Conservation (phyloP, 257 asterid genomes). For the Solanum gandarillasii region DNA sequence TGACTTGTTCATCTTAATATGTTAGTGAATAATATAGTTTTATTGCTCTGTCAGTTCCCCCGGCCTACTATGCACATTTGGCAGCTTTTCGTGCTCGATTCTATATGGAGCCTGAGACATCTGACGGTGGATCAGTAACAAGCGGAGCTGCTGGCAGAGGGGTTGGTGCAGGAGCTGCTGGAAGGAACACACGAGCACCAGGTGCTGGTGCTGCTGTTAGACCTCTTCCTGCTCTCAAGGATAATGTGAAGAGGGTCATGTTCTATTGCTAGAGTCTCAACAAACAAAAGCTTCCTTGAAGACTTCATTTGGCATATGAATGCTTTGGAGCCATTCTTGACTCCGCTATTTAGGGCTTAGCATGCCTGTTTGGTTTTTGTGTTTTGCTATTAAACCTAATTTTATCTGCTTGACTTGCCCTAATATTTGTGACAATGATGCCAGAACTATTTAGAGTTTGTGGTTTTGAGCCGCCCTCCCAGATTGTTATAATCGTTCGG, state of each 20-base stretch:
- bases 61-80: conserved; percentile 89
- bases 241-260: conserved; percentile 86
- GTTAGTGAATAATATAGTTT: background rate
- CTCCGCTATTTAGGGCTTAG: background rate
- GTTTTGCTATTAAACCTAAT: background rate
- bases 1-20: background rate
- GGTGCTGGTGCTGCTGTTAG: conserved; percentile 56
- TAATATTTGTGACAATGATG: background rate
- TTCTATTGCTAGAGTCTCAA: conserved; percentile 47
- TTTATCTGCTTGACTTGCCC: background rate
- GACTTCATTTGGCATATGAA: background rate
- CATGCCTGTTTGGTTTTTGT: background rate
- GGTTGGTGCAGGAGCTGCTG: conserved; percentile 26
- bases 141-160: conserved; percentile 61
- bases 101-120: conserved; percentile 86
- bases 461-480: background rate
- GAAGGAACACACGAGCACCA: conserved; percentile 41
- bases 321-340: background rate
- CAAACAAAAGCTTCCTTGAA: background rate
- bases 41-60: conserved; percentile 52
- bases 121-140: conserved; percentile 70
- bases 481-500: background rate
- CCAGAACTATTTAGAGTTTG: background rate
- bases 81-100: conserved; percentile 97
- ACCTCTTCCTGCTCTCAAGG: conserved; percentile 89